Evolutionary conservation across 257 asterid genomes (phyloP).

Genomic region (Phtheirospermum japonicum): DNA sequence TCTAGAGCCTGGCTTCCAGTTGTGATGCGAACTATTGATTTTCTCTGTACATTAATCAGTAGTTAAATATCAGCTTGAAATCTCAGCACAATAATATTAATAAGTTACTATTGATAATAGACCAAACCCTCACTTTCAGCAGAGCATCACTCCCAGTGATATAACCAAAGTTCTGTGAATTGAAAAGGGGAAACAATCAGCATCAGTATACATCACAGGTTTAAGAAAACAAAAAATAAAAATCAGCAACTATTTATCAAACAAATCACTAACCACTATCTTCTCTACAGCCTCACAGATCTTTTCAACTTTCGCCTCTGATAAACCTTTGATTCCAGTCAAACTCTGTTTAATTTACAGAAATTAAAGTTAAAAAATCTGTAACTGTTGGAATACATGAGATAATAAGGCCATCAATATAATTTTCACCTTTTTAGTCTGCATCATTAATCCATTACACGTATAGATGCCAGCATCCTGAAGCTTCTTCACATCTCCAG

Average conservation of each 20-base stretch:
- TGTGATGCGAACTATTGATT: constrained; percentile 32
- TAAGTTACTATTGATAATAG: constrained; percentile 4
- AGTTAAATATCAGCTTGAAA: constrained; percentile 16
- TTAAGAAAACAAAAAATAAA: constrained; percentile 7
- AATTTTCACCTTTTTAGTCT: constrained; percentile 76
- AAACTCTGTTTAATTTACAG: too few species aligned
- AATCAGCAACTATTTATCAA: constrained; percentile 8
- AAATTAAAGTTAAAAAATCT: too few species aligned
- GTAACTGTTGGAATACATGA: too few species aligned
- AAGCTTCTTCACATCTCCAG: constrained; percentile 98
- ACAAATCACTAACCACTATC: too few species aligned
- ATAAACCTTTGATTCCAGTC: too few species aligned
- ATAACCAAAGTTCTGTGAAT: constrained; percentile 77
- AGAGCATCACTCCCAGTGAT: constrained; percentile 97
- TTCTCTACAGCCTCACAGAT: too few species aligned
- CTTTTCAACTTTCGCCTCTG: too few species aligned
- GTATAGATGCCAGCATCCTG: constrained; percentile 97
- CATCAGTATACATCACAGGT: constrained; percentile 28
- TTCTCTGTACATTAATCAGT: neutral
- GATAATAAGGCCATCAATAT: too few species aligned
- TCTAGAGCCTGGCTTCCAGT: constrained; percentile 24
- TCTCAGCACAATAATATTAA: neutral
- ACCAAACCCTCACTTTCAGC: constrained; percentile 59
- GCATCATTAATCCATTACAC: constrained; percentile 98
- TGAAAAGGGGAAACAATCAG: constrained; percentile 16